Evolutionary conservation across 148 eudicot species (phyloP), one percentile per base, ranked within the genome.

Genomic region (Amaranthus palmeri): DNA sequence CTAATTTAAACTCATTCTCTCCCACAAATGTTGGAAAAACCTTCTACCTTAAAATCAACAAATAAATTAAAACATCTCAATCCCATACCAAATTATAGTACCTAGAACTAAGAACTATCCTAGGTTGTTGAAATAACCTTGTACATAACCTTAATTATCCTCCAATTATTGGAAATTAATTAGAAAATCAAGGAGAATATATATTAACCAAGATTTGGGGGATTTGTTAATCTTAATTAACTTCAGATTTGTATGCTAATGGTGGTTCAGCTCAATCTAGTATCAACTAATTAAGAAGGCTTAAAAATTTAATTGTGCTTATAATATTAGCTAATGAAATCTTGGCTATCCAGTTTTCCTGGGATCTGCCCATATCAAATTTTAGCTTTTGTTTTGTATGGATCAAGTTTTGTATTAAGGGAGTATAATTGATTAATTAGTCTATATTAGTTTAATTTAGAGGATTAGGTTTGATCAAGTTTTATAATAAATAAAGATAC

Each of bases 301-400:
- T 14, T 2, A 4, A 44, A 4, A 10, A 13, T 49, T 13, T 43
- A n/a, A n/a, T 56, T 56, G 36, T 62, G 17, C 7, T 61, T 62
- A 49, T 62, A 14, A 42, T 25, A 58, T 1, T 40, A 18, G 61
- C 43, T 43, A 45, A 9, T 42, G 6, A 7, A 41, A 60, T 48
- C 8, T 5, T 6, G 45, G 8, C 74, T 57, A 47, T 4, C 7
- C 36, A 25, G 36, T 25, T 10, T 71, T 70, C 46, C 51, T 11
- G 72, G 74, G 67, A 61, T 71, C 7, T 59, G 49, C 67, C 14
- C 25, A 59, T 57, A 40, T 59, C 67, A 25, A 49, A 40, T 14
- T 13, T 47, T 17, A 48, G 47, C 41, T n/a, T 8, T 18, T 58
- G 43, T 12, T 58, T 17, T 58, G 61, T 25, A 54, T 14, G 25